phyloP scores from a whole-genome alignment of 257 asterid genomes.

The Linaria vulgaris region DNA sequence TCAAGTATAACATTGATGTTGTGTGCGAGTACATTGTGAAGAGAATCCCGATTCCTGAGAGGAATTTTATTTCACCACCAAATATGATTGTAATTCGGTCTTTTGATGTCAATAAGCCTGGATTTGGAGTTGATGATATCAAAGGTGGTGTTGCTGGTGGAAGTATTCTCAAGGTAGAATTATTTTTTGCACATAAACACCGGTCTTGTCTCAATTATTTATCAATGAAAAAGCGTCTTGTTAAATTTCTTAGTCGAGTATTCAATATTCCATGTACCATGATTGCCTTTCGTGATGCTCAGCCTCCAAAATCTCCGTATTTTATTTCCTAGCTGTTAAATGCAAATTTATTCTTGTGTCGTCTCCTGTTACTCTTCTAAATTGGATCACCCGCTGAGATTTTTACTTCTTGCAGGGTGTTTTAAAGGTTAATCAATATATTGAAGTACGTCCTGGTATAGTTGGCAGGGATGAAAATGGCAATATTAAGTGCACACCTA shows the following conservation, averaged over 20 bases:
- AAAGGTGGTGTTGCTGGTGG: slow-evolving; percentile 99
- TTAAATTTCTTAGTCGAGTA: too few relatives aligned
- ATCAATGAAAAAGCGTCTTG: background rate
- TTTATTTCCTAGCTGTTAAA: too few relatives aligned
- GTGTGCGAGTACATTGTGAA: slow-evolving; percentile 85
- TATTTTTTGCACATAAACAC: background rate
- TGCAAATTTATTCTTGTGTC: too few relatives aligned
- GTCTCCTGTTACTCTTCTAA: too few relatives aligned
- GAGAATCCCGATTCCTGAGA: slow-evolving; percentile 83
- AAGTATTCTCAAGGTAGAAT: slow-evolving; percentile 79
- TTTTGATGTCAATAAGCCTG: slow-evolving; percentile 97
- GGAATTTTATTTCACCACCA: slow-evolving; percentile 88
- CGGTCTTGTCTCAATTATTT: background rate
- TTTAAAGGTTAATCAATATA: slow-evolving; percentile 75
- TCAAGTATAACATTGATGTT: slow-evolving; percentile 91
- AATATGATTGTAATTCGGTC: slow-evolving; percentile 98
- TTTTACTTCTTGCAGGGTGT: slow-evolving; percentile 75
- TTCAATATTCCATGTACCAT: background rate
- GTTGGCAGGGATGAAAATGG: slow-evolving; percentile 90
- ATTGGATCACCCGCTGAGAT: background rate
- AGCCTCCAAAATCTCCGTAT: too few relatives aligned
- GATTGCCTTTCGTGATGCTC: background rate
- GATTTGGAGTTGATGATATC: slow-evolving; percentile 96
- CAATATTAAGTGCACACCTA: slow-evolving; percentile 87
- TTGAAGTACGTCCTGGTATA: slow-evolving; percentile 99